A percentile compares a stretch with the other conserved stretches of the same genome.
phyloP scores from a whole-genome alignment of 1,139 yeast species.

The Suhomyces wounanorum region DNA sequence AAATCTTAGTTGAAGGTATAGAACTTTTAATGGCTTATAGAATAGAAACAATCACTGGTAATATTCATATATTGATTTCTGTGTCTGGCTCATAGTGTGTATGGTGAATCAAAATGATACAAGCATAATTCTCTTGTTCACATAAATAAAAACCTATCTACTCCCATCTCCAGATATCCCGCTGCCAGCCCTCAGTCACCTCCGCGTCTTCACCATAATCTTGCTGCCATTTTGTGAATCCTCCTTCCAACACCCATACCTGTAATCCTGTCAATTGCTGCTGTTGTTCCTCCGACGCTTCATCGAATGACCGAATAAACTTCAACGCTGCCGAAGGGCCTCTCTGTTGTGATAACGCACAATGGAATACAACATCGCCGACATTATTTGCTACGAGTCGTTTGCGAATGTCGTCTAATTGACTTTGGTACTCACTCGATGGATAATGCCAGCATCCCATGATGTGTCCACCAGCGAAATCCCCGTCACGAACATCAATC shows the following conservation, averaged over 20 bases:
- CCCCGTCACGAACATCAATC: conserved; percentile 87
- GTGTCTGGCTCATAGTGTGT: not conserved
- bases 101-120: not conserved
- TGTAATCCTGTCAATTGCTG: conserved; percentile 40
- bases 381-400: conserved; percentile 33
- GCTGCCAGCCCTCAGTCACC: conserved; percentile 69
- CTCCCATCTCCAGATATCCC: conserved; percentile 51
- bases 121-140: no score
- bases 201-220: conserved; percentile 64
- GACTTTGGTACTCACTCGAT: conserved; percentile 46
- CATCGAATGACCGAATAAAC: conserved; percentile 57
- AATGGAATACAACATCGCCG: conserved; percentile 77
- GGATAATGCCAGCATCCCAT: conserved; percentile 64
- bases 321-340: conserved; percentile 84
- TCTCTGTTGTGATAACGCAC: conserved; percentile 85
- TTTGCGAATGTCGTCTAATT: conserved; percentile 44
- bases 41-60: no score
- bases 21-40: no score
- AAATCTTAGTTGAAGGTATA: no score
- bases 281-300: conserved; percentile 29
- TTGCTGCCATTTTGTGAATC: conserved; percentile 83
- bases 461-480: conserved; percentile 71
- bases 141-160: not conserved
- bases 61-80: no score
- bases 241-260: conserved; percentile 78